Base-by-base conservation (phyloP, 345 rosid species). In the Arabis hirsuta region DNA sequence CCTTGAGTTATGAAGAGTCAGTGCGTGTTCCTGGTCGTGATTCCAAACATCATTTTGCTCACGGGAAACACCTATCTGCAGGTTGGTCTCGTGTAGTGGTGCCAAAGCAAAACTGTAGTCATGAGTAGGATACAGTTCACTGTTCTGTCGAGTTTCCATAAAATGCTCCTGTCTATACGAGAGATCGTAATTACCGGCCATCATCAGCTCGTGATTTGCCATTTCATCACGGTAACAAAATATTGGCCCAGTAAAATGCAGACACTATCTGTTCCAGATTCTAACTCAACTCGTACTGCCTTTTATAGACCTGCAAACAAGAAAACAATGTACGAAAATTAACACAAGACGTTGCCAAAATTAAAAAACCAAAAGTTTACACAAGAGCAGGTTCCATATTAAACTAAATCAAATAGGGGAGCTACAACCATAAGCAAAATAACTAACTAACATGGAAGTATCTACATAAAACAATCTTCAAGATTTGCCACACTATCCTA, bases 171-270 rank as follows among this genome's bases (percentile, higher is more conserved):
- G 73, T 27, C 51, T 71, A 47, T 45, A 64, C 32, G 71, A 59
- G 39, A 59, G 34, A 56, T 76, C 68, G 16, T 53, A 74, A 43
- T 69, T 79, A 57, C 50, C 65, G 38, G 54, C 31, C 32, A 76
- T 61, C 67, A 73, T 41, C 45, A 79, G 53, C 76, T 82, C 69
- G n/a, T 66, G 69, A 38, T 82, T 76, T 52, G 58, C 77, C 85
- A 82, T 81, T 29, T 62, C 78, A 74, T 61, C 48, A 59, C 43
- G 12, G 13, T 46, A 60, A 52, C 50, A 73, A 56, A 73, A 27
- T 14, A 9, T 7, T 6, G 27, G 45, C 41, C 72, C 27, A 41
- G 67, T 20, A 51, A 47, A 54, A 65, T 16, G 52, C 61, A 66
- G 45, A 66, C 16, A 58, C 38, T 43, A 60, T 65, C 61, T 42